These are phyloP conservation scores for Mycena olivaceomarginata DNA, from an alignment of 768 basidiomycete genomes.

Conservation along the genomic window DNA sequence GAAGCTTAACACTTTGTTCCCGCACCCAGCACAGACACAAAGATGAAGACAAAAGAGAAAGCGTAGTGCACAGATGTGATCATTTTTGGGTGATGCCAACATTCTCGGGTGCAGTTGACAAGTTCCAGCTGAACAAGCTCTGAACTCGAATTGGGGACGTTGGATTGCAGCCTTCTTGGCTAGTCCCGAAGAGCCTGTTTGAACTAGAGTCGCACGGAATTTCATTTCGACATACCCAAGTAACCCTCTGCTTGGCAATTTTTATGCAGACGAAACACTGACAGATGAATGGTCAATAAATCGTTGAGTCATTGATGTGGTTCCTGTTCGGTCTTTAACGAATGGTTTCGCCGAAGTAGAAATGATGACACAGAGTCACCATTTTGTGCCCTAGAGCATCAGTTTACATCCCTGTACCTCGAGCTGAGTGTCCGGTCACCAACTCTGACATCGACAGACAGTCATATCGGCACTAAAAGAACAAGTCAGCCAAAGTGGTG, in stretches of 20 bases:
- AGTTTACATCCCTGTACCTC: not conserved
- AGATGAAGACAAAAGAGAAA: not conserved
- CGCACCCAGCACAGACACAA: not conserved
- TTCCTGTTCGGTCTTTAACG: not conserved
- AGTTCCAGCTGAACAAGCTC: too few species aligned
- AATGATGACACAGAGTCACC: not conserved
- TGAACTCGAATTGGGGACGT: too few species aligned
- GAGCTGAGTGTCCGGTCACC: not conserved
- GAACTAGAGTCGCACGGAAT: too few species aligned
- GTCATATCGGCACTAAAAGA: not conserved
- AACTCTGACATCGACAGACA: not conserved
- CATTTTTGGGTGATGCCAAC: not conserved
- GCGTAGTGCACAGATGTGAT: not conserved
- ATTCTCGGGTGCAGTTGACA: not conserved
- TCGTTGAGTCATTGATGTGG: not conserved
- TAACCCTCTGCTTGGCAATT: not conserved
- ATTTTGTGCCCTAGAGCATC: not conserved
- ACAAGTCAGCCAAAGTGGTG: not conserved
- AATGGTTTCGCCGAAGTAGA: not conserved
- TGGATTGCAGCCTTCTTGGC: too few species aligned
- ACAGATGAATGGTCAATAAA: constrained; percentile 3
- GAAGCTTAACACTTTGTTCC: not conserved
- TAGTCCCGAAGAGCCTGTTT: not conserved
- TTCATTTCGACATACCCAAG: too few species aligned
- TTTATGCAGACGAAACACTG: not conserved